Evolutionary conservation across 805 yeast genomes (phyloP).

Genomic region (Monosporozyma siamensis): DNA sequence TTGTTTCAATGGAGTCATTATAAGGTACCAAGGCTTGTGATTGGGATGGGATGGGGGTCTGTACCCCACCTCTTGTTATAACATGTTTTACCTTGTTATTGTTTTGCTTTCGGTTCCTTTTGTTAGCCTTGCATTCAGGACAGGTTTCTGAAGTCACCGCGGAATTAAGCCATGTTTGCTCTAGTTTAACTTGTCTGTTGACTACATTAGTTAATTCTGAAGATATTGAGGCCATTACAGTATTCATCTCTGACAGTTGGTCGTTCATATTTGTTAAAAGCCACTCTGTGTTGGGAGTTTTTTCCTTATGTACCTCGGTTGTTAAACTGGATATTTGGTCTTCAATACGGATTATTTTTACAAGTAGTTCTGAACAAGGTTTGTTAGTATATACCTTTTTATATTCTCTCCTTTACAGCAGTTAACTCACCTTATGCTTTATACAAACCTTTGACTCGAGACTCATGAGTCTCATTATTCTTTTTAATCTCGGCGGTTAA

Average conservation of each 20-base stretch:
- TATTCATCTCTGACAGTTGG: not conserved
- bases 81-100: not conserved
- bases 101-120: not conserved
- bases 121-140: not conserved
- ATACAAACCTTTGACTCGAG: not conserved
- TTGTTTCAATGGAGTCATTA: not conserved
- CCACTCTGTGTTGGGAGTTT: not conserved
- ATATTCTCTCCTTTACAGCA: too few relatives aligned
- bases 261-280: slow-evolving; percentile 1
- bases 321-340: not conserved
- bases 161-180: not conserved
- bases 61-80: not conserved
- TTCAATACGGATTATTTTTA: not conserved
- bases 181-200: slow-evolving; percentile 1
- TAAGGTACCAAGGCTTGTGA: not conserved
- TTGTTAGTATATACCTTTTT: too few relatives aligned
- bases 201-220: not conserved
- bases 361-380: not conserved
- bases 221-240: not conserved
- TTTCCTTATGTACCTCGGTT: not conserved
- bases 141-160: not conserved
- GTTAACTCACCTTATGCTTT: too few relatives aligned
- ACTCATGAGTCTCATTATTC: not conserved
- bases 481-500: slow-evolving; percentile 1
- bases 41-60: not conserved